phyloP scores from a whole-genome alignment of 2,329 filamentous ascomycete genomes.

The Fusarium oxysporum region DNA sequence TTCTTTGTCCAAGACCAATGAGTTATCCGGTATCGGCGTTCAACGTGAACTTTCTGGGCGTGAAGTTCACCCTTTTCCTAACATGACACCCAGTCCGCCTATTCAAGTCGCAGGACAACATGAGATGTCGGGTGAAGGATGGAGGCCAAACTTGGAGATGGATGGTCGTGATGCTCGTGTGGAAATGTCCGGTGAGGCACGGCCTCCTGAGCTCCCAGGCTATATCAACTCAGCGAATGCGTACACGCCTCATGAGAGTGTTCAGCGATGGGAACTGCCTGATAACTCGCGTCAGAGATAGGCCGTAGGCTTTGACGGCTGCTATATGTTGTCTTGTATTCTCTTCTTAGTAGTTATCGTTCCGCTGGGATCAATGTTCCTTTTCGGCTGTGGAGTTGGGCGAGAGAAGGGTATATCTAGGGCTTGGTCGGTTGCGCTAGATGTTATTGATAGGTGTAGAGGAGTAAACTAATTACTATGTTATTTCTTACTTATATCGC shows the following conservation, averaged over 20 bases:
- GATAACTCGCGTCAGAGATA: slow-evolving; percentile 35
- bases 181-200: slow-evolving; percentile 33
- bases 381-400: not conserved
- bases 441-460: not conserved
- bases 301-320: fast-evolving
- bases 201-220: slow-evolving; percentile 30
- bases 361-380: not conserved
- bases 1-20: slow-evolving; percentile 34
- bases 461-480: not conserved
- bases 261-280: slow-evolving; percentile 41
- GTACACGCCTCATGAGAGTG: slow-evolving; percentile 12
- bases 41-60: slow-evolving; percentile 32
- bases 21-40: slow-evolving; percentile 26
- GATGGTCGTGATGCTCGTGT: slow-evolving; percentile 28
- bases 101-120: slow-evolving; percentile 35
- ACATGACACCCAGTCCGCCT: slow-evolving; percentile 33
- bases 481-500: not conserved
- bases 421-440: not conserved
- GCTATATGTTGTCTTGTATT: not conserved
- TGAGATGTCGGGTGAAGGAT: slow-evolving; percentile 36
- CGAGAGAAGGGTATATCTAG: not conserved
- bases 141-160: slow-evolving; percentile 38
- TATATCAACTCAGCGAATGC: slow-evolving; percentile 27
- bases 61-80: slow-evolving; percentile 24
- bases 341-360: not conserved